These are phyloP conservation scores for Lactifluus echinatus DNA, from an alignment of 768 basidiomycete genomes.

Conservation along the genomic window DNA sequence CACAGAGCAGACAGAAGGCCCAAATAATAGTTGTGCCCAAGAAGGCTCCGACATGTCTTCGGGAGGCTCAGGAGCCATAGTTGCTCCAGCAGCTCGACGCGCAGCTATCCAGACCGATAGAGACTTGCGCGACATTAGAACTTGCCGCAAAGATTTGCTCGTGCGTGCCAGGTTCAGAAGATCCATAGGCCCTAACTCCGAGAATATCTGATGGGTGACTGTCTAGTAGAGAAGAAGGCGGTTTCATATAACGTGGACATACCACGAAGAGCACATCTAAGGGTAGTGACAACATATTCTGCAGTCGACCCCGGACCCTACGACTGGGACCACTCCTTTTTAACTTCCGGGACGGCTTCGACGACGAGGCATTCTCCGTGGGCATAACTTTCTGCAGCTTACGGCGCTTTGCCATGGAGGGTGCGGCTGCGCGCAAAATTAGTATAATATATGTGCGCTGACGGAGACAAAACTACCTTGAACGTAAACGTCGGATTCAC, in stretches of 20 bases:
- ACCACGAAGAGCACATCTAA: slow-evolving; percentile 17
- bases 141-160: slow-evolving; percentile 12
- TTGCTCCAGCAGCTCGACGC: slow-evolving; percentile 1
- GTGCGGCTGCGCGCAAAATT: neutral
- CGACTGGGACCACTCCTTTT: neutral
- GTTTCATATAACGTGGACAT: neutral
- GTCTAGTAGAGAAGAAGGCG: neutral
- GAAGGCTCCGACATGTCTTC: slow-evolving; percentile 21
- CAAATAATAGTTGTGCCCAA: slow-evolving; percentile 17
- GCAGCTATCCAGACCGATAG: slow-evolving; percentile 10
- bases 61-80: slow-evolving; percentile 10
- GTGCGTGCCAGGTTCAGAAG: slow-evolving; percentile 17
- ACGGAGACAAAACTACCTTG: neutral
- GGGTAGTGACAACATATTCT: slow-evolving; percentile 15
- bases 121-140: slow-evolving; percentile 19
- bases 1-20: slow-evolving; percentile 15
- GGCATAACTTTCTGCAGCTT: neutral
- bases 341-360: neutral
- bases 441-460: neutral
- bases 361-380: neutral
- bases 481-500: neutral
- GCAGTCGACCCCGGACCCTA: slow-evolving; percentile 12
- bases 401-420: slow-evolving; percentile 1
- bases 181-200: slow-evolving; percentile 11
- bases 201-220: slow-evolving; percentile 1